Base-by-base conservation (phyloP, 495 filamentous ascomycete genomes). In the Tricharina praecox region DNA sequence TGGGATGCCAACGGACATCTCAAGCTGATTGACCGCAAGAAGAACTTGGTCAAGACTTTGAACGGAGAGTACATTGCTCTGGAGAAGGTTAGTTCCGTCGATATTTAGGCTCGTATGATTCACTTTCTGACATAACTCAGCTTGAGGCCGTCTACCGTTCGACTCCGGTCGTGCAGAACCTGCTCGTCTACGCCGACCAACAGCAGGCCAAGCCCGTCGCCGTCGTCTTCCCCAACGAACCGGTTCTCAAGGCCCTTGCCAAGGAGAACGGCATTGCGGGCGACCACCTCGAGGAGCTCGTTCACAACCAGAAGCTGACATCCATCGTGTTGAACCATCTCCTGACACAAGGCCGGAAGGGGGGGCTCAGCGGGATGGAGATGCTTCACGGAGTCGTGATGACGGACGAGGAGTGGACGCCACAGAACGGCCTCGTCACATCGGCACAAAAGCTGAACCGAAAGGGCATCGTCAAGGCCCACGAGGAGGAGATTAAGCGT, bases 41-140 rank as follows among this genome's bases (percentile, higher is more conserved):
- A 95, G 79, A 95, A 95, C 63, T 65, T 95, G 51, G 81, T 93
- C 63, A 95, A 95, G 78, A 97, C 86, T 2, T 70, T 82, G 47
- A 85, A 87, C 61, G 90, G 90, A 58, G 90, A 97, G 69, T 97
- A 97, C 66, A 94, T 97, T 61, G 90, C 90, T 25, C 73, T 97
- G 16, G 90, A 97, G 77, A 97, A 97, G 65, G 67, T 70, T 43
- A 44, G 45, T n/a, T n/a, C n/a, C n/a, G n/a, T 35, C 18, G 13
- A 24, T 11, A n/a, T 48, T 42, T 21, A 42, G 30, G 8, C 32
- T 37, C 38, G 16, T 34, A 39, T 18, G 28, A 47, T 8, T 18
- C 10, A 3, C 0, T 25, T 23, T 15, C 35, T 45, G 11, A 43
- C 39, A 21, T 3, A 10, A 43, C 38, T 13, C 36, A 70, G 74